Base-by-base conservation (phyloP, 768 basidiomycete species). In the Mycena polygramma region DNA sequence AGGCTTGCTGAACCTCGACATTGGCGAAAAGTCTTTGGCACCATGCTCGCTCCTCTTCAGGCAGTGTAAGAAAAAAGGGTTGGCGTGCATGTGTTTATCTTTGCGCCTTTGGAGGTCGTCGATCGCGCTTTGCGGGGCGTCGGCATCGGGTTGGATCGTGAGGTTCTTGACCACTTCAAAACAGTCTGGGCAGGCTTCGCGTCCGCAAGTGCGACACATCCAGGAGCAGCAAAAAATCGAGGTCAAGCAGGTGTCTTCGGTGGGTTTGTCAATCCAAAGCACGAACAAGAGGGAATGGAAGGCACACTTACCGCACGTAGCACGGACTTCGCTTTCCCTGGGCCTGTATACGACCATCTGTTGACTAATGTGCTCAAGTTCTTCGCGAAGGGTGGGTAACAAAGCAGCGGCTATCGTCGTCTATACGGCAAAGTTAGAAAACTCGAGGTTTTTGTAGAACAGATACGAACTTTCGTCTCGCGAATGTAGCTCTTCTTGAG, bases 171-270 rank as follows among this genome's bases (percentile, higher is more conserved):
- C 89, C 72, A 89, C 91, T 35, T 86, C 83, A 75, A 89, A 94
- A 77, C 97, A 98, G 69, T 94, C 93, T 1, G 90, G 85, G 77
- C 97, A 98, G 11, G 93, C 90, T 80, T 98, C 97, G 13, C 94
- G 90, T 7, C 95, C 97, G 78, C 97, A 98, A 46, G 89, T 77
- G n/a, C 92, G 87, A 78, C 96, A 97, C 88, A 97, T 93, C 90
- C 94, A 97, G 37, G 91, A 92, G 66, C 90, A 91, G 8, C 93
- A 92, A 80, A 97, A 97, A 66, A 97, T 90, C 15, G 96, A 97
- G 7, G 95, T 96, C 86, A 95, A 93, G 79, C 96, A 98, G 2
- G 93, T 95, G 80, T 98, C 96, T 97, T 77, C 24, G n/a, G 66
- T 69, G 57, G 48, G n/a, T 48, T 0, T 30, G 66, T 61, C 22